A percentile compares a stretch with the other conserved stretches of the same genome.
Evolutionary conservation across 1,139 yeast species (phyloP).

Genomic region (Geotrichum candidum): DNA sequence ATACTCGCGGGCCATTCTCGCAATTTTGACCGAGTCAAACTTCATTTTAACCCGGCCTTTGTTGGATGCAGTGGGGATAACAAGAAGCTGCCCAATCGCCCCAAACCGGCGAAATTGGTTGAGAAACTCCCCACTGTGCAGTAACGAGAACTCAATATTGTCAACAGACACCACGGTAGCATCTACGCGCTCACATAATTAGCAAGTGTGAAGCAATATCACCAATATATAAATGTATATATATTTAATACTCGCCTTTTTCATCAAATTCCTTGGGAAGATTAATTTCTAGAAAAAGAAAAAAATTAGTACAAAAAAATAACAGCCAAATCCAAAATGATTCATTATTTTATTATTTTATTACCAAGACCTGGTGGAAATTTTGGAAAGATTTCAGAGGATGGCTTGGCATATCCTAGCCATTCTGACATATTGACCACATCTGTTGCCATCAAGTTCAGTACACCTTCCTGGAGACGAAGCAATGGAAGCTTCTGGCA

Average conservation of each 20-base stretch:
- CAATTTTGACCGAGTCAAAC: background rate
- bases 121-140: conserved; percentile 7
- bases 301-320: background rate
- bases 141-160: background rate
- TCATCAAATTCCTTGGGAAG: conserved; percentile 1
- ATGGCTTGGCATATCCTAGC: conserved; percentile 5
- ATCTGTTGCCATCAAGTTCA: conserved; percentile 12
- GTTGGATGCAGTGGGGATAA: background rate
- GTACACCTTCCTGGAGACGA: background rate
- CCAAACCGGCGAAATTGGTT: conserved; percentile 5
- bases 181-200: background rate
- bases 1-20: conserved; percentile 2
- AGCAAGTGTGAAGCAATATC: background rate
- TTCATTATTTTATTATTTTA: background rate
- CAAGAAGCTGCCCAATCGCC: conserved; percentile 1
- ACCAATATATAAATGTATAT: background rate
- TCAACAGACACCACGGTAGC: conserved; percentile 3
- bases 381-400: background rate
- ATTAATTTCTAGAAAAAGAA: background rate
- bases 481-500: conserved; percentile 7
- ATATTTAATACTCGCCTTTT: background rate
- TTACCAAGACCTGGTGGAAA: conserved; percentile 13
- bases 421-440: conserved; percentile 13
- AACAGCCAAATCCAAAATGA: no score
- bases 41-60: conserved; percentile 4